Evolutionary conservation across 805 yeast species (phyloP).

Genomic region (Candida krabiensis): DNA sequence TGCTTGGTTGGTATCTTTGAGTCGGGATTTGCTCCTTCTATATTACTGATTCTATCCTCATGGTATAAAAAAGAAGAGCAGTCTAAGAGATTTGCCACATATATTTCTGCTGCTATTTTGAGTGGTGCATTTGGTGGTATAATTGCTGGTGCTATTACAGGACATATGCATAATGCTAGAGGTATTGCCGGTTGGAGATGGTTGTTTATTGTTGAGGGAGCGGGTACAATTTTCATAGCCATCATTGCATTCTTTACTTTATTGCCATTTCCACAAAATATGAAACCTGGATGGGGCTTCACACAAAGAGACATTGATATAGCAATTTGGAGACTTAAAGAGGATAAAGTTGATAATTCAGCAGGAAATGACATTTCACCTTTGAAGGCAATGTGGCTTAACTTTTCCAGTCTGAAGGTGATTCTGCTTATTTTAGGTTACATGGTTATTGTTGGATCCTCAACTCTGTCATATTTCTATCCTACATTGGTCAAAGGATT

Average conservation of each 20-base stretch:
- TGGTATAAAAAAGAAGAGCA: conserved; percentile 40
- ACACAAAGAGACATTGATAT: conserved; percentile 11
- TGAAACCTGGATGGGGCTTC: conserved; percentile 14
- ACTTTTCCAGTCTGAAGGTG: conserved; percentile 8
- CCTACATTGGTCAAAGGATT: conserved; percentile 61
- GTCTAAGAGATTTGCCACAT: conserved; percentile 16
- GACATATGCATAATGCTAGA: conserved; percentile 43
- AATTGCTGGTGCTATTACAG: conserved; percentile 45
- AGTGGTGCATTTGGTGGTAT: conserved; percentile 36
- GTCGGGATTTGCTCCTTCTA: conserved; percentile 45
- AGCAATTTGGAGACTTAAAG: conserved; percentile 7
- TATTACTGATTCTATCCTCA: conserved; percentile 36
- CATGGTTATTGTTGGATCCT: conserved; percentile 49
- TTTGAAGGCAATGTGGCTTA: conserved; percentile 13
- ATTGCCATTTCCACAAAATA: conserved; percentile 22
- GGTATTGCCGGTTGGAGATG: conserved; percentile 52
- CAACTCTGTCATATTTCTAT: conserved; percentile 47
- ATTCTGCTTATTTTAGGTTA: conserved; percentile 40
- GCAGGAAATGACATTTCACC: conserved; percentile 9
- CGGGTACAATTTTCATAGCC: conserved; percentile 38
- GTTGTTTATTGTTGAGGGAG: conserved; percentile 52
- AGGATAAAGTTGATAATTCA: conserved; percentile 12
- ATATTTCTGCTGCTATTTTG: conserved; percentile 41
- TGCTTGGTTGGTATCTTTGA: conserved; percentile 42
- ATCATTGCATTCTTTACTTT: conserved; percentile 14